Evolutionary conservation across 176 grass and related monocot species (phyloP).

Genomic region (Phyllostachys edulis): DNA sequence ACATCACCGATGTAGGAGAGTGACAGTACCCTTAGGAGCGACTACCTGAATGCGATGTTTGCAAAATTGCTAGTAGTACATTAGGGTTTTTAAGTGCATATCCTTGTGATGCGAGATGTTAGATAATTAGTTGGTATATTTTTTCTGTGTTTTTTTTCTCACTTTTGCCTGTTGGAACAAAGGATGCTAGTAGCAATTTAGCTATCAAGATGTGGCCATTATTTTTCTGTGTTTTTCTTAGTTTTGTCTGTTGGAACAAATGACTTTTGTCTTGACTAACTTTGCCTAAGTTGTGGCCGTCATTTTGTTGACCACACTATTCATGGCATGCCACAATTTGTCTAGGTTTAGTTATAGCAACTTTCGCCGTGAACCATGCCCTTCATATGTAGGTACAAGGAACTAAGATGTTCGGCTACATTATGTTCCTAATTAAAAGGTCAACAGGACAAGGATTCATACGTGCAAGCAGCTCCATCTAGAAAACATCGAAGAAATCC

Average conservation of each 20-base stretch:
- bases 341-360: too few species aligned
- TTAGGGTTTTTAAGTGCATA: neutral
- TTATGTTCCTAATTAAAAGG: neutral
- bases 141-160: too few species aligned
- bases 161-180: neutral
- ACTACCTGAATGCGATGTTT: too few species aligned
- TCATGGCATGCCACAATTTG: too few species aligned
- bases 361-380: too few species aligned
- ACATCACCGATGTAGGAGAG: too few species aligned
- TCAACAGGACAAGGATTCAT: neutral
- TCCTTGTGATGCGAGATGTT: constrained; percentile 21
- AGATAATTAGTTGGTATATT: neutral
- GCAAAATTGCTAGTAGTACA: neutral
- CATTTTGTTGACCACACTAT: too few species aligned
- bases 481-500: neutral
- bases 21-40: too few species aligned
- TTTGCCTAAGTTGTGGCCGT: too few species aligned
- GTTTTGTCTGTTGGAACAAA: too few species aligned
- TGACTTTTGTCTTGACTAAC: too few species aligned
- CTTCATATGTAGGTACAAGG: neutral
- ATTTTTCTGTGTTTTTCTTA: too few species aligned
- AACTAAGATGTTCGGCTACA: neutral
- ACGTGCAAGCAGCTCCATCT: constrained; percentile 26
- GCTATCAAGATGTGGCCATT: neutral
- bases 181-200: neutral